Evolutionary conservation across 768 basidiomycete genomes (phyloP).

Genomic region (Naematelia encephala): DNA sequence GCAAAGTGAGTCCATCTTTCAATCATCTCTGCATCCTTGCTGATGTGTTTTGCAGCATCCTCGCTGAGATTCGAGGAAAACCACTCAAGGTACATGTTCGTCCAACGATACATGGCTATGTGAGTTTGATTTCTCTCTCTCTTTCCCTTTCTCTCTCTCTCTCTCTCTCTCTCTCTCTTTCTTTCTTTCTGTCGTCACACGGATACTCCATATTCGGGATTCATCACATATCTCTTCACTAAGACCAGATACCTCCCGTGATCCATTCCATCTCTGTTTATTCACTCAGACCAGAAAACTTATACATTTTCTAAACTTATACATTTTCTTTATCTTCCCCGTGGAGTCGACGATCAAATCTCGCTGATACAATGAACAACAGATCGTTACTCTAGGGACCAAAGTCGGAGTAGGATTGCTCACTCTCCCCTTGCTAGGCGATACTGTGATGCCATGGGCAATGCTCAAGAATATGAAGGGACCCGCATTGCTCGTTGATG

Average conservation of each 20-base stretch:
- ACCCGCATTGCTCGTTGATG: constrained; percentile 74
- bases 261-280: too few relatives aligned
- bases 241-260: too few relatives aligned
- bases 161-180: too few relatives aligned
- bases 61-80: constrained; percentile 28
- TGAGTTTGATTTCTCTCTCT: constrained; percentile 55
- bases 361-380: not conserved
- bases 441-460: constrained; percentile 82
- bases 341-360: too few relatives aligned
- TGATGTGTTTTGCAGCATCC: constrained; percentile 16
- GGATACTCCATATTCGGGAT: too few relatives aligned
- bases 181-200: too few relatives aligned
- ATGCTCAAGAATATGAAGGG: constrained; percentile 90
- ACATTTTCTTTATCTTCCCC: too few relatives aligned
- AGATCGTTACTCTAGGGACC: constrained; percentile 30
- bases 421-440: constrained; percentile 68
- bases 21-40: not conserved
- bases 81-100: constrained; percentile 44
- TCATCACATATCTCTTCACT: too few relatives aligned
- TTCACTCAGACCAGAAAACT: too few relatives aligned
- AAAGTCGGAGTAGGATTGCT: constrained; percentile 22
- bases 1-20: constrained; percentile 26
- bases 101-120: constrained; percentile 76
- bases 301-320: too few relatives aligned
- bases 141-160: too few relatives aligned